Evolutionary conservation across 2,329 filamentous ascomycete genomes (phyloP).

Genomic region (Pezicula neosporulosa): DNA sequence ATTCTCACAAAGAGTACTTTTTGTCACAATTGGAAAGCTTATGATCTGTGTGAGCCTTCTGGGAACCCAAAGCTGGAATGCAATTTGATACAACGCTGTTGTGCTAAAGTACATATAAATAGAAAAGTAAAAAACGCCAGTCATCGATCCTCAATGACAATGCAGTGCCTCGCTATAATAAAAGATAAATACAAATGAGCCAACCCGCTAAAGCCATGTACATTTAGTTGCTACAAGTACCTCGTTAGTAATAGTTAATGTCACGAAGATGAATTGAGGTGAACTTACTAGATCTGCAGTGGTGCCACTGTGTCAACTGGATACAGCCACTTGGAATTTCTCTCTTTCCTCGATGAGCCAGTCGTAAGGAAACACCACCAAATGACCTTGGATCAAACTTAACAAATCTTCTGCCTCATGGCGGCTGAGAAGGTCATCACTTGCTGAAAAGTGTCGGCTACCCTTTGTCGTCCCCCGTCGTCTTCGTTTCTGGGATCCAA

Average conservation of each 20-base stretch:
- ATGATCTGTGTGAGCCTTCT: too few relatives aligned
- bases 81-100: too few relatives aligned
- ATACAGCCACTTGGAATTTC: constrained; percentile 93
- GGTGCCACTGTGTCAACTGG: constrained; percentile 95
- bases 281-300: constrained; percentile 89
- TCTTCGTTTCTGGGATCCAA: constrained; percentile 51
- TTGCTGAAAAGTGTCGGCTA: constrained; percentile 56
- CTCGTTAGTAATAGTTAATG: constrained; percentile 27
- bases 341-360: constrained; percentile 89
- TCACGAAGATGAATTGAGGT: background rate
- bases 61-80: too few relatives aligned
- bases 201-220: background rate
- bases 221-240: constrained; percentile 29
- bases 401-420: constrained; percentile 80
- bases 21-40: too few relatives aligned
- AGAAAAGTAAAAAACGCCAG: too few relatives aligned
- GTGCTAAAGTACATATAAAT: too few relatives aligned
- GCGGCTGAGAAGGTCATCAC: constrained; percentile 73
- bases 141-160: too few relatives aligned
- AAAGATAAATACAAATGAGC: too few relatives aligned
- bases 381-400: constrained; percentile 76
- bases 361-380: constrained; percentile 93
- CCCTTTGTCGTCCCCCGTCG: constrained; percentile 65
- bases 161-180: background rate
- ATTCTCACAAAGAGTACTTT: too few relatives aligned